A percentile compares a stretch with the other conserved stretches of the same genome.
These are phyloP conservation scores for Primulina eburnea DNA, from an alignment of 257 asterid species.

Conservation along the genomic window DNA sequence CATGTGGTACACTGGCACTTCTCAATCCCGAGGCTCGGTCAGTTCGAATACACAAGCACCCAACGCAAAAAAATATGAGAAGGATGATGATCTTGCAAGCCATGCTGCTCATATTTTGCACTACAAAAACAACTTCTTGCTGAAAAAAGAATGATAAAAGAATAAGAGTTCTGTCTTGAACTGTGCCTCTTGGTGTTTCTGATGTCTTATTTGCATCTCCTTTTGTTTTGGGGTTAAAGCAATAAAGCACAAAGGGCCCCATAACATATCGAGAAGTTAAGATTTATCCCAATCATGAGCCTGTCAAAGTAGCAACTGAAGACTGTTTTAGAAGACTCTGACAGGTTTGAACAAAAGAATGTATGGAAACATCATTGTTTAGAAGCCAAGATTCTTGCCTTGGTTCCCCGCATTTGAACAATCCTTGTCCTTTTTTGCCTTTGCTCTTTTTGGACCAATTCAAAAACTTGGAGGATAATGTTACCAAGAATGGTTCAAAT, in stretches of 20 bases:
- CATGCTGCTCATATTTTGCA: not conserved
- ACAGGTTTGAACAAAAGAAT: not conserved
- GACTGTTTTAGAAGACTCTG: not conserved
- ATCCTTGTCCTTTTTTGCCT: not conserved
- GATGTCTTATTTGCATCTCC: not conserved
- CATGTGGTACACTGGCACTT: slow-evolving; percentile 33
- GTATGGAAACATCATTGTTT: not conserved
- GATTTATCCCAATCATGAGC: not conserved
- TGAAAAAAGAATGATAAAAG: not conserved
- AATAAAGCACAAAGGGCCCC: not conserved
- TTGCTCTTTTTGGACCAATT: not conserved
- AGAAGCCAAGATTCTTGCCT: not conserved
- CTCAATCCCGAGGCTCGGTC: slow-evolving; percentile 2
- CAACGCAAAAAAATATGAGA: not conserved
- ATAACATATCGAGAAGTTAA: not conserved
- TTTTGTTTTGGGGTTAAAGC: not conserved
- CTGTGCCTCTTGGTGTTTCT: not conserved
- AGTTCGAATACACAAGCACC: not conserved
- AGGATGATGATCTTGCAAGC: not conserved
- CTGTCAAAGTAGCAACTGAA: not conserved
- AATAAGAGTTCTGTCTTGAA: not conserved
- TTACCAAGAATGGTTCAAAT: not conserved
- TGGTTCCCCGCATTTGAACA: not conserved
- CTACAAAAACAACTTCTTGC: not conserved
- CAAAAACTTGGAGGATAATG: not conserved